Percentiles rank a stretch among this genome's conserved stretches.
These are phyloP conservation scores for Suhomyces vadensis DNA, from an alignment of 805 yeast genomes.

Conservation along the genomic window DNA sequence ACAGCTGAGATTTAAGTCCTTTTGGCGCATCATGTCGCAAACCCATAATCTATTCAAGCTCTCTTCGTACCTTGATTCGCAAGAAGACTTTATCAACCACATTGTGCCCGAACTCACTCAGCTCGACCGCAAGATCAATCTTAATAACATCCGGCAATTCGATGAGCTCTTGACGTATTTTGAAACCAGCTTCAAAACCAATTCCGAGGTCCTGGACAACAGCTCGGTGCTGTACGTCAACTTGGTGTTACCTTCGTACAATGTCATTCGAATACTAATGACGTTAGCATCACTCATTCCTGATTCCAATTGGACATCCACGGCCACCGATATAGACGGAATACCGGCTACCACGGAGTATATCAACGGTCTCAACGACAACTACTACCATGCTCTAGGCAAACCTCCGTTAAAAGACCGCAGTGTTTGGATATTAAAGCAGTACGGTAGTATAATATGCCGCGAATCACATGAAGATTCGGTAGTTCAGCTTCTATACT, in stretches of 20 bases:
- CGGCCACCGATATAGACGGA: conserved; percentile 19
- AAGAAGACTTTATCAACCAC: conserved; percentile 21
- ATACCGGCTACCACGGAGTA: conserved; percentile 22
- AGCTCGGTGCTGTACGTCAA: background rate
- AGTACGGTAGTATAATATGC: conserved; percentile 12
- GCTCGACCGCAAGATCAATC: conserved; percentile 16
- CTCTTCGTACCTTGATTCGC: conserved; percentile 16
- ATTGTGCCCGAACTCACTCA: conserved; percentile 22
- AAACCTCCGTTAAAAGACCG: conserved; percentile 25
- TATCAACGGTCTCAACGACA: conserved; percentile 18
- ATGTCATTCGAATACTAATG: conserved; percentile 29
- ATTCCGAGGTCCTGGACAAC: background rate
- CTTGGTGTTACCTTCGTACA: conserved; percentile 26
- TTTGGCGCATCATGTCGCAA: background rate
- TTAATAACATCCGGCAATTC: conserved; percentile 29
- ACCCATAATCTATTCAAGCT: conserved; percentile 9
- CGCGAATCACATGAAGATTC: background rate
- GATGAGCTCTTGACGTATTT: conserved; percentile 29
- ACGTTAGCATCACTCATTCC: conserved; percentile 34
- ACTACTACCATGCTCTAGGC: conserved; percentile 19
- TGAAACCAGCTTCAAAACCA: conserved; percentile 19
- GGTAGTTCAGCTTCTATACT: conserved; percentile 7
- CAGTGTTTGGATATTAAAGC: conserved; percentile 14
- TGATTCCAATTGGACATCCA: conserved; percentile 25
- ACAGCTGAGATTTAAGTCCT: no score